Evolutionary conservation across 257 asterid species (phyloP).

Genomic region (Haberlea rhodopensis): DNA sequence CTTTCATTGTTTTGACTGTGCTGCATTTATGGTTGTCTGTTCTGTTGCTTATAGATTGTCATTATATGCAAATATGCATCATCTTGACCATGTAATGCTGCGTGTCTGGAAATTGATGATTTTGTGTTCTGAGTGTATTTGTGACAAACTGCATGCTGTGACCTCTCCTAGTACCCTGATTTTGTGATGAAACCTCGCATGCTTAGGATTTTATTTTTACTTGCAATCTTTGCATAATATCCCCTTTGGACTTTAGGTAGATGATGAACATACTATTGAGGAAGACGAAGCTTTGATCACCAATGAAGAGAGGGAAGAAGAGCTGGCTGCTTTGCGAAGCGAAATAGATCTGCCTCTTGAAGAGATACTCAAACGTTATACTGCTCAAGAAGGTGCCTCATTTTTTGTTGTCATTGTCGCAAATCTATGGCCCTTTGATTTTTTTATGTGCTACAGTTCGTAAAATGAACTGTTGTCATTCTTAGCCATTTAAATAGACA

Average conservation of each 20-base stretch:
- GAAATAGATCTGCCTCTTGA: slow-evolving; percentile 88
- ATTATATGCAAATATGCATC: background rate
- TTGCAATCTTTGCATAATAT: no score
- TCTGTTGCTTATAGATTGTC: background rate
- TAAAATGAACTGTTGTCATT: background rate
- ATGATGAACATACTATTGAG: slow-evolving; percentile 94
- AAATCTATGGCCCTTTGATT: background rate
- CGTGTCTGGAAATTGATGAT: slow-evolving; percentile 20
- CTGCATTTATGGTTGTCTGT: slow-evolving; percentile 18
- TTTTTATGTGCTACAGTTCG: slow-evolving; percentile 10
- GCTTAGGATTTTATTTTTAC: slow-evolving; percentile 9
- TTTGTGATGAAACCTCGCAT: slow-evolving; percentile 11
- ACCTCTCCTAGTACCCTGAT: background rate
- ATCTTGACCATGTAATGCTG: slow-evolving; percentile 9
- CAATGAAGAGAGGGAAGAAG: slow-evolving; percentile 94
- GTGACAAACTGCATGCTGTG: slow-evolving; percentile 10
- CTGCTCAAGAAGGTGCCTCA: slow-evolving; percentile 57
- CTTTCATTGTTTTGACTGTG: background rate
- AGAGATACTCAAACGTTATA: slow-evolving; percentile 77
- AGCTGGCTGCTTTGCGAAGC: slow-evolving; percentile 71
- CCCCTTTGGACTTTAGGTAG: slow-evolving; percentile 68
- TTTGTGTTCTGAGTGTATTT: slow-evolving; percentile 20
- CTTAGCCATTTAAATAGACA: background rate
- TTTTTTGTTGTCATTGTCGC: slow-evolving; percentile 6
- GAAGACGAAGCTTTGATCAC: slow-evolving; percentile 90